Evolutionary conservation across 306 rosid genomes (phyloP).

Genomic region (Sicyos edulis): DNA sequence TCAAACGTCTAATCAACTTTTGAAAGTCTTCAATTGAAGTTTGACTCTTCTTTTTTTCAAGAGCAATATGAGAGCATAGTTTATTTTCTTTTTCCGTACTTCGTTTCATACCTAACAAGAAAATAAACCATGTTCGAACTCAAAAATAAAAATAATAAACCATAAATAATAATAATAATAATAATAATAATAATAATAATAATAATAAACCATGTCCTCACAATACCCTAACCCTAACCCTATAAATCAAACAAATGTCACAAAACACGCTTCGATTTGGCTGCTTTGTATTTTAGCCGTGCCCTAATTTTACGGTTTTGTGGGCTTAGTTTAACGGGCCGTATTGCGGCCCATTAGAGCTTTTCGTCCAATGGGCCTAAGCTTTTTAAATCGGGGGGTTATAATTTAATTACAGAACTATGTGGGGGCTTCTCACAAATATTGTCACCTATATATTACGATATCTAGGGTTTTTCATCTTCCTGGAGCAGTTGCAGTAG

Average conservation of each 20-base stretch:
- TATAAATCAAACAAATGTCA: background rate
- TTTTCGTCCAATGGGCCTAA: background rate
- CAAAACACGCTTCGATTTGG: background rate
- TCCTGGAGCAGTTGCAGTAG: slow-evolving; percentile 8
- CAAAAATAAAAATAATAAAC: no score
- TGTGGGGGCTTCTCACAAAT: slow-evolving; percentile 10
- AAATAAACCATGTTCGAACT: no score
- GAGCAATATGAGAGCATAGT: no score
- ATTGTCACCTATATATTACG: background rate
- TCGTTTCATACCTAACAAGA: no score
- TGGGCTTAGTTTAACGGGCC: slow-evolving; percentile 11
- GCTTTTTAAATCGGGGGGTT: background rate
- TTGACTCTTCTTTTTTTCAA: no score
- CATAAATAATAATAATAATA: no score
- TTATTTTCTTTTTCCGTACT: no score
- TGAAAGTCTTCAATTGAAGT: no score
- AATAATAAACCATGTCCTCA: no score
- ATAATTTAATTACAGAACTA: background rate
- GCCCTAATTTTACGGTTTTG: background rate
- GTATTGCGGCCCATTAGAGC: background rate
- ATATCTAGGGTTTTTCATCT: slow-evolving; percentile 5
- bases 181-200: no score
- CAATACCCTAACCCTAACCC: background rate
- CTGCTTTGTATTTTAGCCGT: background rate
- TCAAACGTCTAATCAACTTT: no score